These are phyloP conservation scores for Nemania sp. DNA, from an alignment of 2,329 filamentous ascomycete genomes.

Conservation along the genomic window DNA sequence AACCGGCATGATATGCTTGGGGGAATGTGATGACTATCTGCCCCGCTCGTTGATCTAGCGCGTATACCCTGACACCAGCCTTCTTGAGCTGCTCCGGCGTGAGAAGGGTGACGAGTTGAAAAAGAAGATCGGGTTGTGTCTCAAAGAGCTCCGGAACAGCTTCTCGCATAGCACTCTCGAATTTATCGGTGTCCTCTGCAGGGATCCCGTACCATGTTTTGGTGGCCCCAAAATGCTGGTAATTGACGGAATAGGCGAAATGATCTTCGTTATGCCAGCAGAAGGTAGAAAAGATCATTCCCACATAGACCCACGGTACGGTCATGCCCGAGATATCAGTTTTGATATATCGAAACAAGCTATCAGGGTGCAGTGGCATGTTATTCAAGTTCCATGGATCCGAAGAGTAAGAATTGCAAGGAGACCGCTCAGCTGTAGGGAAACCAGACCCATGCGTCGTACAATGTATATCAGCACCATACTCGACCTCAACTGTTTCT, in stretches of 20 bases:
- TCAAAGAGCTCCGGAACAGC: slow-evolving; percentile 96
- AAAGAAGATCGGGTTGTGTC: slow-evolving; percentile 92
- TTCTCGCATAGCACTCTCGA: slow-evolving; percentile 92
- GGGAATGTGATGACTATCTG: slow-evolving; percentile 97
- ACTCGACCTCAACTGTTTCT: slow-evolving; percentile 96
- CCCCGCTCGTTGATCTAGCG: slow-evolving; percentile 92
- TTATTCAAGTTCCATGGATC: slow-evolving; percentile 97
- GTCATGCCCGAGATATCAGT: slow-evolving; percentile 99
- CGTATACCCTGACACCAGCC: slow-evolving; percentile 89
- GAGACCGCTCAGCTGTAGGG: slow-evolving; percentile 89
- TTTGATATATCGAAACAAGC: slow-evolving; percentile 95
- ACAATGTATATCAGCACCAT: slow-evolving; percentile 96
- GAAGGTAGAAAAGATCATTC: slow-evolving; percentile 99
- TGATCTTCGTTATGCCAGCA: slow-evolving; percentile 99
- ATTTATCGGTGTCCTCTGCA: slow-evolving; percentile 88
- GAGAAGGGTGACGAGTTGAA: slow-evolving; percentile 94
- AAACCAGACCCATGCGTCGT: slow-evolving; percentile 98
- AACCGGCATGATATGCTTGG: slow-evolving; percentile 94
- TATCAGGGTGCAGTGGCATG: slow-evolving; percentile 86
- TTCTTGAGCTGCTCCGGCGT: slow-evolving; percentile 92
- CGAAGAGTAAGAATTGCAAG: slow-evolving; percentile 80
- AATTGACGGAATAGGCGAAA: slow-evolving; percentile 96
- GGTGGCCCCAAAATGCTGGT: slow-evolving; percentile 96
- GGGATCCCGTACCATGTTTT: slow-evolving; percentile 99
- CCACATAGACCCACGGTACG: slow-evolving; percentile 97